Conservation (phyloP, 2,329 filamentous ascomycete genomes). For the Capronia epimyces region DNA sequence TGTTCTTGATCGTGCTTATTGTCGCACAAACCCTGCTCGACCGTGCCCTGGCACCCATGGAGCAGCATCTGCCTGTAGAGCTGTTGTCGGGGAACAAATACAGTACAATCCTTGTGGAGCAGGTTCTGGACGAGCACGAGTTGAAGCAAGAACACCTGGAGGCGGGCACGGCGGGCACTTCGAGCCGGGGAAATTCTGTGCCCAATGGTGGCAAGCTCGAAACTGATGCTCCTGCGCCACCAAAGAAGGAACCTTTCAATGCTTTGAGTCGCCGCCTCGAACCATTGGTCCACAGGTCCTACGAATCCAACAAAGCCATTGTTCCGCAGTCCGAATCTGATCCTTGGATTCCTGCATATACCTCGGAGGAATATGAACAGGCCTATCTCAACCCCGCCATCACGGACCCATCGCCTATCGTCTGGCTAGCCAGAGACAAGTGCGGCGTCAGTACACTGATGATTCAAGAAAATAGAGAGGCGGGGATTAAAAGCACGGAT, state of each 20-base stretch:
- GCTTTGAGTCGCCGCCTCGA: slow-evolving; percentile 17
- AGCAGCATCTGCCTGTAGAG: slow-evolving; percentile 67
- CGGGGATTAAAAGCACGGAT: slow-evolving; percentile 70
- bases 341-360: slow-evolving; percentile 66
- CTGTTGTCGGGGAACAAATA: slow-evolving; percentile 33
- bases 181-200: slow-evolving; percentile 22
- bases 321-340: slow-evolving; percentile 52
- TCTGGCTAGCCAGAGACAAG: slow-evolving; percentile 77
- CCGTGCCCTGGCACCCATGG: slow-evolving; percentile 40
- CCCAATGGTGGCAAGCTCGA: slow-evolving; percentile 26
- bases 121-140: slow-evolving; percentile 18
- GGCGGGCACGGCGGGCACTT: slow-evolving; percentile 10
- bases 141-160: slow-evolving; percentile 17
- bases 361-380: slow-evolving; percentile 54
- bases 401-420: slow-evolving; percentile 54
- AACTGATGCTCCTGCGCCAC: slow-evolving; percentile 22
- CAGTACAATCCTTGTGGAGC: slow-evolving; percentile 20
- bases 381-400: slow-evolving; percentile 72
- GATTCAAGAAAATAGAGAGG: slow-evolving; percentile 62
- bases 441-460: slow-evolving; percentile 72
- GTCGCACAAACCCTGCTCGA: slow-evolving; percentile 62
- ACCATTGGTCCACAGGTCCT: slow-evolving; percentile 20
- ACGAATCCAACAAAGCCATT: slow-evolving; percentile 44
- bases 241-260: slow-evolving; percentile 27
- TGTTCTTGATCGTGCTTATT: slow-evolving; percentile 67